Conservation (phyloP, 495 filamentous ascomycete species). For the Trypethelium eluteriae region DNA sequence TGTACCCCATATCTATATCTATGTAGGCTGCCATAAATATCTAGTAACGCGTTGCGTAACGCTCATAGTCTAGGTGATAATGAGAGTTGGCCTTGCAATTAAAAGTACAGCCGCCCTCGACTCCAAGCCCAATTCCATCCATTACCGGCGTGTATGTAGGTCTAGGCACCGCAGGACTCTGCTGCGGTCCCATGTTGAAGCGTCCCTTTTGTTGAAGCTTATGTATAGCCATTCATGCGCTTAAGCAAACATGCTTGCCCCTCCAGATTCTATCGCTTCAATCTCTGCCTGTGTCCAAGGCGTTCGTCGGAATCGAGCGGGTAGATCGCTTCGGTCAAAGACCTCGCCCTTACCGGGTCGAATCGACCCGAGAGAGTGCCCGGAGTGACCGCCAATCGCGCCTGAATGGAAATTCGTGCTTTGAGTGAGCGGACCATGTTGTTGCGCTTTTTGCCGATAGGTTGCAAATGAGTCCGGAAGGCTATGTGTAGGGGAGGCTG, state of each 20-base stretch:
- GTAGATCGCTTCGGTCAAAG: slow-evolving; percentile 86
- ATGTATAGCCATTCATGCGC: neutral
- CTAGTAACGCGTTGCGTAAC: neutral
- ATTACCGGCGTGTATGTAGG: too few species aligned
- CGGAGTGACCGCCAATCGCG: slow-evolving; percentile 57
- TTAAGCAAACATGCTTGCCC: slow-evolving; percentile 60
- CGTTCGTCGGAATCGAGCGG: slow-evolving; percentile 67
- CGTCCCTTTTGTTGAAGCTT: neutral
- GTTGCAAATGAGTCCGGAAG: slow-evolving; percentile 73
- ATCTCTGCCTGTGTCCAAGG: slow-evolving; percentile 75
- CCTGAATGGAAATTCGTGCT: slow-evolving; percentile 41
- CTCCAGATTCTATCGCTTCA: slow-evolving; percentile 87
- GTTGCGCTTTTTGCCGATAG: slow-evolving; percentile 87
- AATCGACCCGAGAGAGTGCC: slow-evolving; percentile 62
- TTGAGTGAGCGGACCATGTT: slow-evolving; percentile 78
- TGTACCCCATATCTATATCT: neutral
- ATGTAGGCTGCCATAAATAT: slow-evolving; percentile 1
- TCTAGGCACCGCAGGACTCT: too few species aligned
- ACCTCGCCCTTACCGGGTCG: slow-evolving; percentile 62
- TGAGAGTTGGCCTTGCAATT: neutral
- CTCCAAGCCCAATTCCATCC: neutral
- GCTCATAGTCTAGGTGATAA: neutral
- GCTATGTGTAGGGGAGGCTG: slow-evolving; percentile 52
- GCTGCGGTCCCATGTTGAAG: too few species aligned
- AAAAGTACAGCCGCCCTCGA: neutral